These are phyloP conservation scores for Russula sp. DNA, from an alignment of 768 basidiomycete species.

Conservation along the genomic window DNA sequence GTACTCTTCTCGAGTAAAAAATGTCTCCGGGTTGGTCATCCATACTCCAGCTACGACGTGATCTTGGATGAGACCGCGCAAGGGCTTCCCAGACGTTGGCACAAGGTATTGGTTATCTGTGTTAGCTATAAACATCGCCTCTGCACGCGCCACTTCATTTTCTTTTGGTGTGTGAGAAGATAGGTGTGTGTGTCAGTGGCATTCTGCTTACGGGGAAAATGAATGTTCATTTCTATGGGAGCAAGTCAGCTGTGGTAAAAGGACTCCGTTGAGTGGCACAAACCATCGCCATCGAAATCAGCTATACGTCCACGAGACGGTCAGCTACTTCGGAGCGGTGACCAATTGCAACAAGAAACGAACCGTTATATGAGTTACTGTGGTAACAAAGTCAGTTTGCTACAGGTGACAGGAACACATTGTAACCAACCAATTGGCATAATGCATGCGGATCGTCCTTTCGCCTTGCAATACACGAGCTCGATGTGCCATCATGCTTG, in stretches of 20 bases:
- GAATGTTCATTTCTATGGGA: constrained; percentile 92
- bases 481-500: constrained; percentile 98
- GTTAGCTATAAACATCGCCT: constrained; percentile 91
- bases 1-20: constrained; percentile 94
- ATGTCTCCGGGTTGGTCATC: constrained; percentile 95
- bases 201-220: constrained; percentile 82
- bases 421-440: constrained; percentile 85
- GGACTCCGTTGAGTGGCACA: constrained; percentile 25
- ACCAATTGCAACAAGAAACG: constrained; percentile 26
- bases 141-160: constrained; percentile 91
- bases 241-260: constrained; percentile 19
- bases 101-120: constrained; percentile 99
- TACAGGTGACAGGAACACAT: not conserved
- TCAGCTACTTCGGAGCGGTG: constrained; percentile 17
- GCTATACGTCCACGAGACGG: constrained; percentile 37
- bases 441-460: constrained; percentile 99
- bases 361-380: constrained; percentile 97
- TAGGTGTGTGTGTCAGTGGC: not conserved
- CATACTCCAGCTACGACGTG: constrained; percentile 99
- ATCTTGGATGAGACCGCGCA: constrained; percentile 97
- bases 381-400: constrained; percentile 19
- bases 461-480: constrained; percentile 90
- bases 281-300: constrained; percentile 91
- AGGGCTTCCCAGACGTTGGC: constrained; percentile 94
- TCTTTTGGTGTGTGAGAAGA: constrained; percentile 41